phyloP scores from a whole-genome alignment of 2,329 filamentous ascomycete genomes.

The Alternaria sp. region DNA sequence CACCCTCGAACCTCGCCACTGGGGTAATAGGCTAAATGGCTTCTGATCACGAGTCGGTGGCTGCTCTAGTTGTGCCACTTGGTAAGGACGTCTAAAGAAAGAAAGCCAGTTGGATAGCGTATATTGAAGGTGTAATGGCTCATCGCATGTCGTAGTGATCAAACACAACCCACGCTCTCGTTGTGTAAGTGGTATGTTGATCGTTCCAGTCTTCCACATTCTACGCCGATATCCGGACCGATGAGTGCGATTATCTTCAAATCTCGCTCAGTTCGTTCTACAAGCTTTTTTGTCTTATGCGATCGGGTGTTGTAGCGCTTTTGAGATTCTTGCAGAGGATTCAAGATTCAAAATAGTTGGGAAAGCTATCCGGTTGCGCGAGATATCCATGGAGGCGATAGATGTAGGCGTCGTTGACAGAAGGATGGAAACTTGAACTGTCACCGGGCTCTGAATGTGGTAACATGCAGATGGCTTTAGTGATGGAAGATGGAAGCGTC shows the following conservation, averaged over 20 bases:
- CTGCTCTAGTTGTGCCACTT: constrained; percentile 10
- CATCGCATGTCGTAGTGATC: constrained; percentile 3
- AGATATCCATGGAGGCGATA: too few species aligned
- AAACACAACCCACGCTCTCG: not conserved
- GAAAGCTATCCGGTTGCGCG: too few species aligned
- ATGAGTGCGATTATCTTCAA: not conserved
- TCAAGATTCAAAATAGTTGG: too few species aligned
- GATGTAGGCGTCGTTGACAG: too few species aligned
- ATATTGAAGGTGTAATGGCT: constrained; percentile 6
- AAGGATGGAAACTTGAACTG: too few species aligned
- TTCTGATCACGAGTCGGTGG: constrained; percentile 12
- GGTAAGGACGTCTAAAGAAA: not conserved
- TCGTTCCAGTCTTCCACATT: not conserved
- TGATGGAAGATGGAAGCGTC: too few species aligned
- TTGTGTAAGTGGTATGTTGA: not conserved
- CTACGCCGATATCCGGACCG: not conserved
- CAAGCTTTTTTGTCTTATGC: not conserved
- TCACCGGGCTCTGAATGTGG: too few species aligned
- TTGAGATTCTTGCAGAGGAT: not conserved
- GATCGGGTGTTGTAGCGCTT: not conserved
- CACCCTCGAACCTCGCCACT: constrained; percentile 15
- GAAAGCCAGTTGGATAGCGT: constrained; percentile 1
- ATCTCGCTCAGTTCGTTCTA: not conserved
- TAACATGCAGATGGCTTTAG: too few species aligned
- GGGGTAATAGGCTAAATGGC: constrained; percentile 25